Evolutionary conservation across 176 grass and related monocot genomes (phyloP).

Genomic region (Stipa capillata): DNA sequence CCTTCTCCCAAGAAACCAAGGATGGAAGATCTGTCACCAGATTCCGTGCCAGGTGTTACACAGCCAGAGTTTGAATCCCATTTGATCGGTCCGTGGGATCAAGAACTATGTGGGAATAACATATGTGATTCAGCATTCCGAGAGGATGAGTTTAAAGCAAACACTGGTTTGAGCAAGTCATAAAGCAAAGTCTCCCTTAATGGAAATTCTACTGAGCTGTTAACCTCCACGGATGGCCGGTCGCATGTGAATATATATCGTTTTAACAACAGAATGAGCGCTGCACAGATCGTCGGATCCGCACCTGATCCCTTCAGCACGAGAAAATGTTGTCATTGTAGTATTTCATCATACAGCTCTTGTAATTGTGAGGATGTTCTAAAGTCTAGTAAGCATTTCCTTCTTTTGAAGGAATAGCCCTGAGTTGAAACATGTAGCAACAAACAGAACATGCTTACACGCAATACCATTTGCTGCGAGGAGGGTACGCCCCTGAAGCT

Average conservation of each 20-base stretch:
- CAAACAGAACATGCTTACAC: slow-evolving; percentile 12
- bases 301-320: slow-evolving; percentile 8
- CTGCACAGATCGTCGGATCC: background rate
- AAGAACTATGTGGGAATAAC: slow-evolving; percentile 45
- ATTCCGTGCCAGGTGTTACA: slow-evolving; percentile 25
- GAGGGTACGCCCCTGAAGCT: too few species aligned
- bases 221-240: background rate
- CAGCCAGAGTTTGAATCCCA: slow-evolving; percentile 57
- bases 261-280: slow-evolving; percentile 31
- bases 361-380: slow-evolving; percentile 46
- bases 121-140: slow-evolving; percentile 11
- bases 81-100: slow-evolving; percentile 58
- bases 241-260: slow-evolving; percentile 49
- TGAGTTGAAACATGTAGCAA: slow-evolving; percentile 29
- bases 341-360: slow-evolving; percentile 24
- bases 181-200: background rate
- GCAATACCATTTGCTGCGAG: too few species aligned
- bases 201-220: slow-evolving; percentile 1
- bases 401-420: slow-evolving; percentile 5
- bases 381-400: slow-evolving; percentile 14
- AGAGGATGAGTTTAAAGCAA: slow-evolving; percentile 42
- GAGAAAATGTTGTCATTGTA: background rate
- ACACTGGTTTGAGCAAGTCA: slow-evolving; percentile 30
- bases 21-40: slow-evolving; percentile 27
- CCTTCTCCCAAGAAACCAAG: slow-evolving; percentile 54